Percentiles rank a stretch among this genome's conserved stretches.
These are phyloP conservation scores for Uronychia binucleata DNA, from an alignment of 73 alveolate species.

Conservation along the genomic window DNA sequence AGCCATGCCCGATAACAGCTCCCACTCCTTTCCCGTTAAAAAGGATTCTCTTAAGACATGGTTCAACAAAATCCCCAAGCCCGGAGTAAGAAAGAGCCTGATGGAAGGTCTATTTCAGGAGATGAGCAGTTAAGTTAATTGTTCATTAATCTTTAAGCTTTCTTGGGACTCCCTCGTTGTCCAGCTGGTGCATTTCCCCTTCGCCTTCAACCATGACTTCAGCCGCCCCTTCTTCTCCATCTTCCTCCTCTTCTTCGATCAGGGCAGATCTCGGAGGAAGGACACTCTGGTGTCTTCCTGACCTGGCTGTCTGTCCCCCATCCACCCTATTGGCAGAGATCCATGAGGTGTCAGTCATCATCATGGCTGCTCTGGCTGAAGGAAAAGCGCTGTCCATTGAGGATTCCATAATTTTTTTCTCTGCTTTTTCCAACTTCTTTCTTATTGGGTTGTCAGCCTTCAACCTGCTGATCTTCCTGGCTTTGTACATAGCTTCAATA, in stretches of 20 bases:
- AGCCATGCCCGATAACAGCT: background rate
- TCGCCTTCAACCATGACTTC: background rate
- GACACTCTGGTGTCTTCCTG: background rate
- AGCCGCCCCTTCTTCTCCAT: background rate
- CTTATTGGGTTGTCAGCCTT: background rate
- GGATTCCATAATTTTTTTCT: background rate
- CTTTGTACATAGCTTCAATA: background rate
- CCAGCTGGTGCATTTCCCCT: background rate
- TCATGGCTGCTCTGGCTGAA: background rate
- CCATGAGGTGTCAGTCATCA: background rate
- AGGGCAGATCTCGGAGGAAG: background rate
- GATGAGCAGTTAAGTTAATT: background rate
- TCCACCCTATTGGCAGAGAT: background rate
- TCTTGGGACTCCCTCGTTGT: background rate
- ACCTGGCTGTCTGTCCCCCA: background rate
- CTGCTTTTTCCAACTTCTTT: background rate
- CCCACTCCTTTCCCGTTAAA: background rate
- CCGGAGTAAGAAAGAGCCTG: background rate
- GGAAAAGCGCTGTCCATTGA: slow-evolving; percentile 1
- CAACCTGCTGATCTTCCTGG: background rate
- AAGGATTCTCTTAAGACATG: background rate
- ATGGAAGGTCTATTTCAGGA: background rate
- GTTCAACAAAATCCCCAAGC: background rate
- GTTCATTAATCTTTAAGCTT: background rate
- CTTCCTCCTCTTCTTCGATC: background rate